Percentiles rank a stretch among this genome's conserved stretches.
Conservation (phyloP, 176 grass and related monocot genomes). For the Aegilops speltoides region DNA sequence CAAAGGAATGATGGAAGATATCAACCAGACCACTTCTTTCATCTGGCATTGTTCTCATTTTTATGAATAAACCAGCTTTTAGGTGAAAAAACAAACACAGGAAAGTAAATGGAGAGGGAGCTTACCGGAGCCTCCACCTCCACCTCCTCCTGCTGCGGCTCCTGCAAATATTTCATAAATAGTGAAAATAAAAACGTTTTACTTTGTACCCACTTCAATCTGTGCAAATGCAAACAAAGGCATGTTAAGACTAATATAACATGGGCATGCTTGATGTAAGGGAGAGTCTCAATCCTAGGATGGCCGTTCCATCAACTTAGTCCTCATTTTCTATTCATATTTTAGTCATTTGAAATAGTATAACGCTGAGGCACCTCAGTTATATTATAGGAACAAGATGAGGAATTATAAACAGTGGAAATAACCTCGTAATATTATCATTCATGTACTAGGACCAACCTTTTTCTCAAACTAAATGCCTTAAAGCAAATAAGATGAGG, state of each 20-base stretch:
- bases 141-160: neutral
- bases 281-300: neutral
- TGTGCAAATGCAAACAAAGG: neutral
- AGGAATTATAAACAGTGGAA: neutral
- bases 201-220: neutral
- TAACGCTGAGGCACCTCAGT: neutral
- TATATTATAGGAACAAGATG: neutral
- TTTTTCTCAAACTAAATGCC: constrained; percentile 7
- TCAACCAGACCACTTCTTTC: neutral
- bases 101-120: neutral
- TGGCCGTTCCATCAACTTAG: neutral
- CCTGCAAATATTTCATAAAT: neutral
- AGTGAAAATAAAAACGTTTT: neutral
- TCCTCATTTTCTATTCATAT: neutral
- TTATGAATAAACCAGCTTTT: neutral
- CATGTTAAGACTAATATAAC: neutral
- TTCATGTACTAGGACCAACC: neutral
- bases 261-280: neutral
- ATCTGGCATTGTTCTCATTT: neutral
- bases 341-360: constrained; percentile 5
- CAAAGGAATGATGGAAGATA: neutral
- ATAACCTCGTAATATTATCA: neutral
- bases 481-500: neutral
- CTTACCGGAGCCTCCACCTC: neutral
- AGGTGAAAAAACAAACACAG: neutral